These are phyloP conservation scores for Aspergillus pseudonomiae DNA, from an alignment of 2,329 filamentous ascomycete species.

Conservation along the genomic window DNA sequence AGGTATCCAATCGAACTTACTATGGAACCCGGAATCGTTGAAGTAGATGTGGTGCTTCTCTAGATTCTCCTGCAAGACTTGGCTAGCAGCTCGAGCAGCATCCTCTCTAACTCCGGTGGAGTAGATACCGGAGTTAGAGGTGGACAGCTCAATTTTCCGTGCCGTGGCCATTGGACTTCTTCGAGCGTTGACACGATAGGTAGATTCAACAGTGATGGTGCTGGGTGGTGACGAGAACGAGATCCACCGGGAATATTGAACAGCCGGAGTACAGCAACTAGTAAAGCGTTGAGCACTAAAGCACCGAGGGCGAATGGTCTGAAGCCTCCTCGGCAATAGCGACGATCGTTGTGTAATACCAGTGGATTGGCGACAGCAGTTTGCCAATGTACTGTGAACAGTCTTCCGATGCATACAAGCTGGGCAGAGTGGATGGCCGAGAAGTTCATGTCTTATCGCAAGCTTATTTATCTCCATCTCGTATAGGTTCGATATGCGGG, in stretches of 20 bases:
- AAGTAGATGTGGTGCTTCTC: slow-evolving; percentile 77
- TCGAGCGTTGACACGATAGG: not conserved
- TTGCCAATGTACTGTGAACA: not conserved
- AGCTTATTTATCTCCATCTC: not conserved
- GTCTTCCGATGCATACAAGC: not conserved
- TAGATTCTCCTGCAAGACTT: slow-evolving; percentile 76
- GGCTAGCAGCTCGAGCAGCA: slow-evolving; percentile 64
- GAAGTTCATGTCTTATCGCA: not conserved
- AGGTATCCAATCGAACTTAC: slow-evolving; percentile 27
- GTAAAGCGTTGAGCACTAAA: not conserved
- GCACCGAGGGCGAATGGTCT: not conserved
- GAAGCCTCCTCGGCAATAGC: not conserved
- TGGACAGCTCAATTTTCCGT: slow-evolving; percentile 49
- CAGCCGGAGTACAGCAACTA: not conserved
- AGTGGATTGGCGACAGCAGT: not conserved
- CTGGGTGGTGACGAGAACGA: not conserved
- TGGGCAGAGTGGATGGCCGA: too few species aligned
- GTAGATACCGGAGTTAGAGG: slow-evolving; percentile 50
- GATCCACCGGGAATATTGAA: not conserved
- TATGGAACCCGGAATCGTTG: slow-evolving; percentile 74
- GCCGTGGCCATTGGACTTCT: slow-evolving; percentile 51
- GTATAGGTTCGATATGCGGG: not conserved
- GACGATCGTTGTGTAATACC: not conserved
- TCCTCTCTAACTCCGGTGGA: slow-evolving; percentile 54
- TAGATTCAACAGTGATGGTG: not conserved